A percentile compares a stretch with the other conserved stretches of the same genome.
Evolutionary conservation across 176 grass and related monocot genomes (phyloP).

Genomic region (Lolium perenne): DNA sequence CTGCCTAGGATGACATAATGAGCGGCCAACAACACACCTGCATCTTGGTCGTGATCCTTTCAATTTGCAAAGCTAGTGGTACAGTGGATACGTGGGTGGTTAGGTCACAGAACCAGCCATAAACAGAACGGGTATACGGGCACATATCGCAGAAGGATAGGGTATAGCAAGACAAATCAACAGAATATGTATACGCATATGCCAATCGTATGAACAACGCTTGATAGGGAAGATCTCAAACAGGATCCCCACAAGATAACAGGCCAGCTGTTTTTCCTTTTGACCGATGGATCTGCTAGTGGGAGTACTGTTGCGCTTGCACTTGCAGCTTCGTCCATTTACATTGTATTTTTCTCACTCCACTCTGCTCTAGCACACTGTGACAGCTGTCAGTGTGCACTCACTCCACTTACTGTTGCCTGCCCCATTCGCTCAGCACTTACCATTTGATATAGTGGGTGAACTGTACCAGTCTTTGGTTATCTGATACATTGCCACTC

Average conservation of each 20-base stretch:
- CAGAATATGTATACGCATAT: constrained; percentile 43
- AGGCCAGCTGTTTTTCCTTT: constrained; percentile 41
- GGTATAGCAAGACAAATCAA: constrained; percentile 43
- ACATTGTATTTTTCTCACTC: constrained; percentile 45
- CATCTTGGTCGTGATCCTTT: constrained; percentile 48
- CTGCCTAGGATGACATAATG: constrained; percentile 66
- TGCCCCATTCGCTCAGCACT: constrained; percentile 43
- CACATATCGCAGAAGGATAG: constrained; percentile 34
- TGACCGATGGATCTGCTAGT: constrained; percentile 37
- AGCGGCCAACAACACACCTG: constrained; percentile 55
- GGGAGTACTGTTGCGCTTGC: constrained; percentile 53
- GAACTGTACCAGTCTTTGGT: constrained; percentile 34
- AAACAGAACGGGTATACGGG: constrained; percentile 36
- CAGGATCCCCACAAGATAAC: constrained; percentile 42
- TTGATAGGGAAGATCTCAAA: constrained; percentile 64
- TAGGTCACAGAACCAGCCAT: constrained; percentile 49
- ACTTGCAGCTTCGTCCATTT: constrained; percentile 56
- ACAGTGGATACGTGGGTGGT: constrained; percentile 50
- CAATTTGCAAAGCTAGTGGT: constrained; percentile 25
- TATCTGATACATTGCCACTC: constrained; percentile 31
- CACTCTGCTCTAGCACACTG: constrained; percentile 46
- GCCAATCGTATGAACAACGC: constrained; percentile 40
- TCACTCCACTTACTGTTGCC: constrained; percentile 44
- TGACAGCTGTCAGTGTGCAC: constrained; percentile 49
- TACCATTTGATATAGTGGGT: constrained; percentile 39